Evolutionary conservation across 176 grass and related monocot genomes (phyloP).

Genomic region (Oryza coarctata): DNA sequence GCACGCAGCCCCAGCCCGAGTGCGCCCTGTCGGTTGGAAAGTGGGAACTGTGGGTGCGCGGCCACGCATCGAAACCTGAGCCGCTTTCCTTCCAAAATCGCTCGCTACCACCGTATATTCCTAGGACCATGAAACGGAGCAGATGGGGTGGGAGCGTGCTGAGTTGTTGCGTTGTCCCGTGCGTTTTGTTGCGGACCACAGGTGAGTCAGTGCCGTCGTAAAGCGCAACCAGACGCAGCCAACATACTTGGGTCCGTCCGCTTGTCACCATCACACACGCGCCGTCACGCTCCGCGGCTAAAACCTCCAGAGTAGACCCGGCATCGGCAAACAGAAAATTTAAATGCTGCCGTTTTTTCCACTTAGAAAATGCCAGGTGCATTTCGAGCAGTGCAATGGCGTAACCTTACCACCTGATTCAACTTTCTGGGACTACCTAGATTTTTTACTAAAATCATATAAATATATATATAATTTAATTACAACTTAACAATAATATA

Average conservation of each 20-base stretch:
- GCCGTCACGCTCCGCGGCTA: not conserved
- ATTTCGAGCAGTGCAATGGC: no score
- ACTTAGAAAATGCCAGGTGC: not conserved
- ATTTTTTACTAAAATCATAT: no score
- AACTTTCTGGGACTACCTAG: no score
- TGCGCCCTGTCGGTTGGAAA: constrained; percentile 16
- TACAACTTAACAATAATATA: no score
- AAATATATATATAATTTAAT: no score
- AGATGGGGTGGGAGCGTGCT: no score
- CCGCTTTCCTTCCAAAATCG: not conserved
- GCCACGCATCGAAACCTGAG: not conserved
- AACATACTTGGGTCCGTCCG: not conserved
- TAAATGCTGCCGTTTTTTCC: not conserved
- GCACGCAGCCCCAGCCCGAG: not conserved
- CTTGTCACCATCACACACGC: not conserved
- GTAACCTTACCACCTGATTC: not conserved
- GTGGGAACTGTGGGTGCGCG: not conserved
- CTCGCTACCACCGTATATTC: not conserved
- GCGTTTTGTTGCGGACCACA: not conserved
- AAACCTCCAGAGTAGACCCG: not conserved
- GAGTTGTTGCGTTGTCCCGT: not conserved
- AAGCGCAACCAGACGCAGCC: constrained; percentile 16
- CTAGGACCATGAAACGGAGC: no score
- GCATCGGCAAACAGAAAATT: not conserved
- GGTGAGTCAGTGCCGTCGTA: not conserved